Evolutionary conservation across 176 grass and related monocot genomes (phyloP).

Genomic region (Rhynchospora breviuscula): DNA sequence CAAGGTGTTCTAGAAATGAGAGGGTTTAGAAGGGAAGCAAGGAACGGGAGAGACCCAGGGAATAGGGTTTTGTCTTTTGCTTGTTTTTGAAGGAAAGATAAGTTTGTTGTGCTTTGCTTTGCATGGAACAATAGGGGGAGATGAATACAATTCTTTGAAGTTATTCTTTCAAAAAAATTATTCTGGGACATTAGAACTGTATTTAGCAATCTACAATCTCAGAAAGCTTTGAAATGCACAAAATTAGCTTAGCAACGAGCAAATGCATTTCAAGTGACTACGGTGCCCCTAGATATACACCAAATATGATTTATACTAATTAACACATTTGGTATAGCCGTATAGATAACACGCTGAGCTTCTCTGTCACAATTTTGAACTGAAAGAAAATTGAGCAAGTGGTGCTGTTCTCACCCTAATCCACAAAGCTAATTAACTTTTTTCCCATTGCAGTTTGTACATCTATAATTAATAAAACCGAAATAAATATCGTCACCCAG

Average conservation of each 20-base stretch:
- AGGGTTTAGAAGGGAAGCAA: background rate
- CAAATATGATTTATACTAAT: background rate
- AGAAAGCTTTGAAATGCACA: background rate
- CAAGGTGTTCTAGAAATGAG: background rate
- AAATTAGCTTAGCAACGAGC: background rate
- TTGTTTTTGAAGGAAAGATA: constrained; percentile 6
- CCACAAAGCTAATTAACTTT: background rate
- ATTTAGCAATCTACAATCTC: background rate
- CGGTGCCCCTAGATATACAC: background rate
- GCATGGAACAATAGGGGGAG: background rate
- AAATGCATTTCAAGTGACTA: background rate
- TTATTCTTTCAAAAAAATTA: background rate
- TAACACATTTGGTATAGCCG: background rate
- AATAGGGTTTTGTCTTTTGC: background rate
- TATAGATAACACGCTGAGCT: background rate
- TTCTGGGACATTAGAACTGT: background rate
- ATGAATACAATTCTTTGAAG: background rate
- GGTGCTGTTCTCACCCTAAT: background rate
- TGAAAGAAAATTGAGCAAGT: background rate
- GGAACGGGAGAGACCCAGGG: background rate
- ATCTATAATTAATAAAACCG: background rate
- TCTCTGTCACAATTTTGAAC: background rate
- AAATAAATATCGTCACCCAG: background rate
- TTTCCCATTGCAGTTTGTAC: background rate
- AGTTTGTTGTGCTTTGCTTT: constrained; percentile 2